phyloP scores from a whole-genome alignment of 2,329 filamentous ascomycete genomes.

The Colletotrichum echinochloae region DNA sequence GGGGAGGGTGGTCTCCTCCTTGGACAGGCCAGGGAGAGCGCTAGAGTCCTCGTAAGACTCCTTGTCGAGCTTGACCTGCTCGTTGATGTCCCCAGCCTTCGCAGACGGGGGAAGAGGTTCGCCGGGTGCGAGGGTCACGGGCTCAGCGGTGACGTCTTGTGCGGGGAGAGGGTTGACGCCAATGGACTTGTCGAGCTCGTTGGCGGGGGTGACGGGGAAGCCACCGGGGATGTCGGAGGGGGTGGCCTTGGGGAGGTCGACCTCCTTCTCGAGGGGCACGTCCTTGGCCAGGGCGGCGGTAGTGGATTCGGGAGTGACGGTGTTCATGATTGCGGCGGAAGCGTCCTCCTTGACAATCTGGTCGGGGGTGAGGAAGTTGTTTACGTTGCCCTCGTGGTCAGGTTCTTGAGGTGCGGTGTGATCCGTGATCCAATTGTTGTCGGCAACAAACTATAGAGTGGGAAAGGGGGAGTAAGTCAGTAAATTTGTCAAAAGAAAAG shows the following conservation, averaged over 20 bases:
- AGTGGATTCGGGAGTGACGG: conserved; percentile 76
- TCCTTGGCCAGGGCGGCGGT: conserved; percentile 76
- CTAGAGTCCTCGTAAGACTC: conserved; percentile 88
- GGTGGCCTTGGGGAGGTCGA: conserved; percentile 42
- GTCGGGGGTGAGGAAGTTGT: conserved; percentile 88
- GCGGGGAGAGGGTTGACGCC: conserved; percentile 72
- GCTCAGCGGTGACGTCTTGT: conserved; percentile 77
- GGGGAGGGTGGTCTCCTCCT: conserved; percentile 56
- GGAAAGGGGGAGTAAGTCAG: conserved; percentile 40
- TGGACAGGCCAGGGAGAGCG: conserved; percentile 65
- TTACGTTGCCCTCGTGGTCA: conserved; percentile 86
- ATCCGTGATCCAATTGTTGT: conserved; percentile 90
- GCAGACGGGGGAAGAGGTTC: conserved; percentile 82
- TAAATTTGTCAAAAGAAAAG: conserved; percentile 23
- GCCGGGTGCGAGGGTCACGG: conserved; percentile 81
- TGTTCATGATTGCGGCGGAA: conserved; percentile 69
- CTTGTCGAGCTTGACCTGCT: conserved; percentile 81
- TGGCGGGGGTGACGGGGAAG: conserved; percentile 73
- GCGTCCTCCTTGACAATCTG: conserved; percentile 68
- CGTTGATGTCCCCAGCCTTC: conserved; percentile 75
- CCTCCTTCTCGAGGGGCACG: conserved; percentile 48
- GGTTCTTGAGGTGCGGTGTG: conserved; percentile 83
- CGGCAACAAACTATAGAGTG: conserved; percentile 84
- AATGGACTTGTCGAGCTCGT: conserved; percentile 65
- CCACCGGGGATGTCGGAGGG: conserved; percentile 57